These are phyloP conservation scores for Verticillium longisporum DNA, from an alignment of 2,329 filamentous ascomycete species.

Conservation along the genomic window DNA sequence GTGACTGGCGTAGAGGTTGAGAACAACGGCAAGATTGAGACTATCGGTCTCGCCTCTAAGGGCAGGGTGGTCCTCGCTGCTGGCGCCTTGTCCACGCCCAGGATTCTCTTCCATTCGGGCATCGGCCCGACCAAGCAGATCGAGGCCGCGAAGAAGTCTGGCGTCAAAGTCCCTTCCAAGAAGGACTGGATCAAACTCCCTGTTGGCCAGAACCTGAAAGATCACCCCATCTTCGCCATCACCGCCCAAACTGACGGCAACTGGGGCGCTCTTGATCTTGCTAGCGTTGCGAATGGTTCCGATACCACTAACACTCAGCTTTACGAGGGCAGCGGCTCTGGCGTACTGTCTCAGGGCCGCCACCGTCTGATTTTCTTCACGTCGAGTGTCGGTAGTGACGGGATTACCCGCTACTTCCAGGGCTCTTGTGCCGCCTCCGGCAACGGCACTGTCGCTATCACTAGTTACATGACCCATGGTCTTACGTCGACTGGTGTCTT, in stretches of 20 bases:
- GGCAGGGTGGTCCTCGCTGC: slow-evolving; percentile 11
- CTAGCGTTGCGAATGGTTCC: slow-evolving; percentile 18
- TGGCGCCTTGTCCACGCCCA: slow-evolving; percentile 15
- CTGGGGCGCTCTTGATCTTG: slow-evolving; percentile 16
- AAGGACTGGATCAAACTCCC: slow-evolving; percentile 19
- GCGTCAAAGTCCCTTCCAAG: slow-evolving; percentile 18
- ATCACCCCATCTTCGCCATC: slow-evolving; percentile 23
- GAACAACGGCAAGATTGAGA: slow-evolving; percentile 4
- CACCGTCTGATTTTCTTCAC: slow-evolving; percentile 42
- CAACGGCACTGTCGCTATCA: slow-evolving; percentile 33
- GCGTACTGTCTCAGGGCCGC: slow-evolving; percentile 35
- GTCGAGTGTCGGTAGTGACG: slow-evolving; percentile 31
- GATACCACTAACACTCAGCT: slow-evolving; percentile 17
- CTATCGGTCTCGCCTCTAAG: slow-evolving; percentile 12
- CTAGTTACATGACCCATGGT: slow-evolving; percentile 44
- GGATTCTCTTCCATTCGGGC: slow-evolving; percentile 50
- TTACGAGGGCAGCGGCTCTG: slow-evolving; percentile 23
- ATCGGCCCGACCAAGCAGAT: slow-evolving; percentile 45
- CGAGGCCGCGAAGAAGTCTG: slow-evolving; percentile 30
- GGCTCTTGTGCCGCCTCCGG: slow-evolving; percentile 37
- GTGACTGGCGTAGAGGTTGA: slow-evolving; percentile 23
- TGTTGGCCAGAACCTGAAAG: slow-evolving; percentile 36
- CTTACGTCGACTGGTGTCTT: slow-evolving; percentile 39
- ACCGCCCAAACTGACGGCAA: slow-evolving; percentile 19
- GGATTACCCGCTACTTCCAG: slow-evolving; percentile 29